These are phyloP conservation scores for Marchantia polymorpha DNA, from an alignment of 225 moss, liverwort and hornwort species.

Conservation along the genomic window DNA sequence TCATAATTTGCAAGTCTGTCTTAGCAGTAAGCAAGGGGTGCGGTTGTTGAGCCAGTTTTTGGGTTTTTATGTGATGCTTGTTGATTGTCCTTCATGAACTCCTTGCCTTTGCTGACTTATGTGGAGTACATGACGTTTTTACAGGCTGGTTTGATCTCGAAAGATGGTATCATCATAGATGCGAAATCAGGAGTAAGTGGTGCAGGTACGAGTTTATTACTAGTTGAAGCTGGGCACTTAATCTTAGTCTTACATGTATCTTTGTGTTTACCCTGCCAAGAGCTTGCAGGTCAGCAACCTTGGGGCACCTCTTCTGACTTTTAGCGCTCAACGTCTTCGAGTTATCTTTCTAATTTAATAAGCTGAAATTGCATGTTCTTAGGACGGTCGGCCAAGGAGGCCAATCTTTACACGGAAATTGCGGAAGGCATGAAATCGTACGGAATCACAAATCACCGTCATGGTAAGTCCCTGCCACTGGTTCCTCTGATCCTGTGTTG, in stretches of 20 bases:
- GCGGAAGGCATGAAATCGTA: conserved; percentile 87
- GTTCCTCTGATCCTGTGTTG: neutral
- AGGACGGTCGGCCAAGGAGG: conserved; percentile 89
- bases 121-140: neutral
- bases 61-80: neutral
- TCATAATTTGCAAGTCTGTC: neutral
- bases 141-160: conserved; percentile 66
- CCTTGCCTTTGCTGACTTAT: too few relatives aligned
- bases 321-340: neutral
- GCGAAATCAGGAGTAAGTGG: conserved; percentile 94
- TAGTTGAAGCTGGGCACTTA: neutral
- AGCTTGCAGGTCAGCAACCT: neutral
- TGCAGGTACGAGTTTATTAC: conserved; percentile 49
- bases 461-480: conserved; percentile 43
- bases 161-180: conserved; percentile 82
- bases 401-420: conserved; percentile 84
- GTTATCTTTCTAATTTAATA: neutral
- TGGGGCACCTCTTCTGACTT: neutral
- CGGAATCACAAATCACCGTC: conserved; percentile 89
- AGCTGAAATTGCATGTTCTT: neutral
- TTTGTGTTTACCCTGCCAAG: neutral
- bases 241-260: neutral
- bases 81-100: neutral
- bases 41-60: neutral
- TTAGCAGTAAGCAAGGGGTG: neutral